phyloP scores from a whole-genome alignment of 1,139 yeast genomes.

The Pichia sp. region DNA sequence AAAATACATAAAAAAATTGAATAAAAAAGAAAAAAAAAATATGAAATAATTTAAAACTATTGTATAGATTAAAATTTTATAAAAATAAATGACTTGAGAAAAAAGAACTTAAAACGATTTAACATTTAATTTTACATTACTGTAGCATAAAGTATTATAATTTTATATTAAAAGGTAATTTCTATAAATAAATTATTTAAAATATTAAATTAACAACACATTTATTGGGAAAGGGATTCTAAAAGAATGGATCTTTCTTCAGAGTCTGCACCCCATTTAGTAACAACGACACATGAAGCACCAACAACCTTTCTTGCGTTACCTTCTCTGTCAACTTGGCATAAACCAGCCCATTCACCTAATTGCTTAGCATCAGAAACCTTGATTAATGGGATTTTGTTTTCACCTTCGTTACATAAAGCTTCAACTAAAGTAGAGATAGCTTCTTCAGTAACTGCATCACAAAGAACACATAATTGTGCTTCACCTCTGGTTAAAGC shows the following conservation, averaged over 20 bases:
- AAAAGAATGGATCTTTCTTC: conserved; percentile 95
- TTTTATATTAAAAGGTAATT: neutral
- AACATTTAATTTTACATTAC: too few species aligned
- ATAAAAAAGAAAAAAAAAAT: neutral
- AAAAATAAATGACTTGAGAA: neutral
- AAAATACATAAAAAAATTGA: too few species aligned
- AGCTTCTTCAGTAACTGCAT: conserved; percentile 96
- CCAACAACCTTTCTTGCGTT: conserved; percentile 99
- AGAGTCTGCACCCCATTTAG: conserved; percentile 99
- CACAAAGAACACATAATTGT: conserved; percentile 95
- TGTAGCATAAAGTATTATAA: neutral
- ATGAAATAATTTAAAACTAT: neutral
- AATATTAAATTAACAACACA: conserved; percentile 20
- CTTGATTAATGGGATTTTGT: conserved; percentile 96
- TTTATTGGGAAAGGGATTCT: conserved; percentile 93
- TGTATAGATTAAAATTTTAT: neutral
- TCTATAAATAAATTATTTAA: neutral
- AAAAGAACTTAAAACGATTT: neutral
- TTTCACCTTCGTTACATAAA: conserved; percentile 95
- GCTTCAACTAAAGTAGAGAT: conserved; percentile 98
- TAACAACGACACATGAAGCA: conserved; percentile 98
- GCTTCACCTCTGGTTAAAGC: conserved; percentile 98
- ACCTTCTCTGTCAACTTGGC: conserved; percentile 99
- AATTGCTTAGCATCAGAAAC: conserved; percentile 99
- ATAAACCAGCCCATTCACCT: conserved; percentile 99